Base-by-base conservation (phyloP, 192 early-diverging fungal species). In the Globomyces pollinis-pini region DNA sequence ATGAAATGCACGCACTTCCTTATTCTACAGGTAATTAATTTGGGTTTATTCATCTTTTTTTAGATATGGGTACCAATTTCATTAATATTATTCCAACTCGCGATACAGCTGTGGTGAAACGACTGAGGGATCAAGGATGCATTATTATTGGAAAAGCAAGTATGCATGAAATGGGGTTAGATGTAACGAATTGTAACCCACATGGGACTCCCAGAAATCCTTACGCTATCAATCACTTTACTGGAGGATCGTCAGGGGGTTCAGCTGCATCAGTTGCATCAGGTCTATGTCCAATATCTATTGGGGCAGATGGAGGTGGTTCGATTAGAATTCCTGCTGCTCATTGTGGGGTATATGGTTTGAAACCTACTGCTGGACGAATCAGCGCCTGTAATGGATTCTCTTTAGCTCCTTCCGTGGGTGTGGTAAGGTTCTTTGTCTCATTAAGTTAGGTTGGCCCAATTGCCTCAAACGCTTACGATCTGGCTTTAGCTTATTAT, bases 121-220 rank as follows among this genome's bases (percentile, higher is more conserved):
- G 70, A 44, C 67, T 89, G 7, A 71, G 75, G 38, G 64, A 65
- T 0, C 67, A 74, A 2, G 87, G 87, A 21, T 85, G 80, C 0
- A 70, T 88, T 50, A 78, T 87, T 55, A 61, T 83, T 30, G 87
- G 86, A 18, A 84, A 85, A 16, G 69, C 85, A 0, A 73, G 69
- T 26, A 91, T 91, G 89, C 78, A 87, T 47, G 89, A 91, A 59
- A 62, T 88, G 18, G 88, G 86, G 44, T 49, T 75, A 31, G 80
- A 79, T 35, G 70, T 83, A 28, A 86, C 78, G n/a, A 77, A 66
- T 61, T 69, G 77, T 41, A 88, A 89, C 57, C 78, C 87, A 0
- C 63, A 57, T 35, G 73, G 74, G 5, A 83, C 78, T 1, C 78
- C 85, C 5, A 68, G 72, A 8, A 90, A 90, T 53, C 84, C 88